Conservation (phyloP, 805 yeast genomes). For the Cyberlindnera veronae region DNA sequence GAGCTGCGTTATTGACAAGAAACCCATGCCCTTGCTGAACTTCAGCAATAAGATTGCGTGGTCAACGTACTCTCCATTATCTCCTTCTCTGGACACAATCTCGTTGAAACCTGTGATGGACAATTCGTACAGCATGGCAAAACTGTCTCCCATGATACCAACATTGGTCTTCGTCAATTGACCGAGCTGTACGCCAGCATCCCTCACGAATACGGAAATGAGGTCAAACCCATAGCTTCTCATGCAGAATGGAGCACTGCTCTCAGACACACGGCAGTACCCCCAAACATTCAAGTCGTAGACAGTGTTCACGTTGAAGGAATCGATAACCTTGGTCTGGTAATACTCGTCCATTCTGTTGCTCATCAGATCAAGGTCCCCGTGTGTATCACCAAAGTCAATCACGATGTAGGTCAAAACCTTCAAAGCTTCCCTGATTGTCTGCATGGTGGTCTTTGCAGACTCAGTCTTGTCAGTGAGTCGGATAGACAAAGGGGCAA, state of each 20-base stretch:
- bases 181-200: constrained; percentile 46
- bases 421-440: constrained; percentile 41
- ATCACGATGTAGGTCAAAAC: constrained; percentile 43
- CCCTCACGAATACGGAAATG: constrained; percentile 43
- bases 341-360: constrained; percentile 25
- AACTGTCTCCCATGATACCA: constrained; percentile 36
- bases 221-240: constrained; percentile 44
- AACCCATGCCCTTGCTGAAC: constrained; percentile 26
- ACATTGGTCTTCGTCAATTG: constrained; percentile 39
- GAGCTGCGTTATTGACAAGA: constrained; percentile 16
- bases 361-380: constrained; percentile 21
- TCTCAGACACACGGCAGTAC: constrained; percentile 40
- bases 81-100: constrained; percentile 19
- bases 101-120: constrained; percentile 29
- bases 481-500: constrained; percentile 43
- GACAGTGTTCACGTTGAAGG: constrained; percentile 40
- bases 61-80: constrained; percentile 18
- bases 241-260: constrained; percentile 29
- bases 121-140: constrained; percentile 38
- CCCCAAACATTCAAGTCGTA: constrained; percentile 46
- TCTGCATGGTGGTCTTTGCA: constrained; percentile 32
- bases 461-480: constrained; percentile 34
- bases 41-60: constrained; percentile 27
- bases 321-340: constrained; percentile 37
- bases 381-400: constrained; percentile 35